phyloP scores from a whole-genome alignment of 2,329 filamentous ascomycete species.

The Whalleya microplaca region DNA sequence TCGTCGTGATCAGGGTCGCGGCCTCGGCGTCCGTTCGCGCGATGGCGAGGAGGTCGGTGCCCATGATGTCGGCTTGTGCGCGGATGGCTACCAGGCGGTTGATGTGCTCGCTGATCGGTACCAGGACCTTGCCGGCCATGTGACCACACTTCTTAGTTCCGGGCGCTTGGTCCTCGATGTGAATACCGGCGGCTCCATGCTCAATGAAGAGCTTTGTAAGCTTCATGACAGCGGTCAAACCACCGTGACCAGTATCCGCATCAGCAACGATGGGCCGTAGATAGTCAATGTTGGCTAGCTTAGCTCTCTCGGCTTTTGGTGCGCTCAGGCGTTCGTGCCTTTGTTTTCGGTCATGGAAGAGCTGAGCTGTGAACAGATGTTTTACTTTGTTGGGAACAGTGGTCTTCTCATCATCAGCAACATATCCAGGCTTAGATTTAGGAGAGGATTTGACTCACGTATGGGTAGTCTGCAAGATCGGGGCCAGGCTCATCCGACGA shows the following conservation, averaged over 20 bases:
- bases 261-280: conserved; percentile 95
- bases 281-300: conserved; percentile 84
- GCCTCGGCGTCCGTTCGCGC: conserved; percentile 97
- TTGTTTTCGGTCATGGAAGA: conserved; percentile 99
- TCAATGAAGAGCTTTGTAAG: conserved; percentile 97
- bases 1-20: conserved; percentile 93
- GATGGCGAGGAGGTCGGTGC: conserved; percentile 83
- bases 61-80: conserved; percentile 98
- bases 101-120: conserved; percentile 97
- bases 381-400: conserved; percentile 98
- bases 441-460: conserved; percentile 55
- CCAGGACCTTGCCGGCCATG: conserved; percentile 98
- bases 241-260: conserved; percentile 95
- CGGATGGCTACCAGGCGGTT: conserved; percentile 96
- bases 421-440: background rate
- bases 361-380: conserved; percentile 96
- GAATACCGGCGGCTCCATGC: conserved; percentile 94
- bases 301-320: conserved; percentile 72
- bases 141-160: conserved; percentile 99
- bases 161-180: conserved; percentile 97
- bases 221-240: conserved; percentile 99
- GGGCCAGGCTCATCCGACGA: conserved; percentile 94
- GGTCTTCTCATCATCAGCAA: conserved; percentile 59
- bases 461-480: conserved; percentile 97
- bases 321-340: conserved; percentile 87